Percentiles rank a stretch among this genome's conserved stretches.
Conservation (phyloP, 2,329 filamentous ascomycete genomes). For the Knufia fluminis region DNA sequence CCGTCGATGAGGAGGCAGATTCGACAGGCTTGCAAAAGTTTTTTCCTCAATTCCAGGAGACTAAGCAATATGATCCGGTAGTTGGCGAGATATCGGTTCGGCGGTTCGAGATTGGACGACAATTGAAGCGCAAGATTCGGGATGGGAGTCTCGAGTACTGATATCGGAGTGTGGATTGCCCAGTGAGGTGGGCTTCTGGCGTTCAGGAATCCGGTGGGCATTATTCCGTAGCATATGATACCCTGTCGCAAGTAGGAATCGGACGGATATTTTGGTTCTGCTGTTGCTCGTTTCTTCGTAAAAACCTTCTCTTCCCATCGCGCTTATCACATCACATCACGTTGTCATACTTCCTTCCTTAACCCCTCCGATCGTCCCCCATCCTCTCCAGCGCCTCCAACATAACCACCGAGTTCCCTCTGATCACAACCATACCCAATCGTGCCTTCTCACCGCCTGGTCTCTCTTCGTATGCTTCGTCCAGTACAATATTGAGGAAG, state of each 20-base stretch:
- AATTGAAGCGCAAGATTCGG: background rate
- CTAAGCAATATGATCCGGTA: too few species aligned
- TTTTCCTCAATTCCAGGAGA: too few species aligned
- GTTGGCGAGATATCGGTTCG: too few species aligned
- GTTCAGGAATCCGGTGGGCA: background rate
- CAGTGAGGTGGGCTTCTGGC: background rate
- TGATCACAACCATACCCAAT: conserved; percentile 92
- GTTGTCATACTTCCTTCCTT: background rate
- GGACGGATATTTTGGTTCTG: background rate
- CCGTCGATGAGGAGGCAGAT: background rate
- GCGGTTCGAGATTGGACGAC: background rate
- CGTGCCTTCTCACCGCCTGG: conserved; percentile 79
- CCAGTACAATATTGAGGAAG: conserved; percentile 95
- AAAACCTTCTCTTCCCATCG: too few species aligned
- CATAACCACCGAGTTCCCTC: conserved; percentile 98
- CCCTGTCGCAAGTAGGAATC: background rate
- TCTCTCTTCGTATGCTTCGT: conserved; percentile 94
- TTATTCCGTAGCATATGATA: background rate
- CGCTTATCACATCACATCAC: background rate
- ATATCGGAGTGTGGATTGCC: background rate
- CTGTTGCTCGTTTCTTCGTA: too few species aligned
- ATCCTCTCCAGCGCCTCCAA: conserved; percentile 50
- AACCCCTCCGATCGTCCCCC: conserved; percentile 18
- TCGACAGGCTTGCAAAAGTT: too few species aligned
- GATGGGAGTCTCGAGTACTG: background rate